phyloP scores from a whole-genome alignment of 1,284 basidiomycete species.

The Leccinum pachyderme region DNA sequence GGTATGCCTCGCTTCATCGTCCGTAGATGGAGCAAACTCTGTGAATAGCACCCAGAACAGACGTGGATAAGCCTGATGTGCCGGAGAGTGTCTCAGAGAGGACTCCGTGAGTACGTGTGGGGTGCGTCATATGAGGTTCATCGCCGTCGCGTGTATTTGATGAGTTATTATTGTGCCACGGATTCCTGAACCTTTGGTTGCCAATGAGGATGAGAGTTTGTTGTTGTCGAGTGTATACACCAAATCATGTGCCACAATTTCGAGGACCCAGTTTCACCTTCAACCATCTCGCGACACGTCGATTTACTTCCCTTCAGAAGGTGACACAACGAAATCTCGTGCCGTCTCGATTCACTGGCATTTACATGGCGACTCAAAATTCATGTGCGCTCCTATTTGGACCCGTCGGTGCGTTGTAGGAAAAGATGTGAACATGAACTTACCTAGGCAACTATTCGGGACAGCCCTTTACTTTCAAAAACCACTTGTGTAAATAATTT shows the following conservation, averaged over 20 bases:
- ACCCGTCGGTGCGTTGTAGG: not conserved
- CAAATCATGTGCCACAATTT: not conserved
- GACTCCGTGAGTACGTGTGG: not conserved
- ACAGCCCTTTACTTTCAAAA: not conserved
- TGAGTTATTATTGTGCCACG: not conserved
- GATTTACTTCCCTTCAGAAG: not conserved
- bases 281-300: not conserved
- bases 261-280: not conserved
- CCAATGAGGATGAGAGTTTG: no score
- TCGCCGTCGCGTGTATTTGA: not conserved
- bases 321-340: not conserved
- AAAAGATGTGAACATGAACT: slow-evolving; percentile 3
- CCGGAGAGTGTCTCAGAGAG: not conserved
- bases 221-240: not conserved
- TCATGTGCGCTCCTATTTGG: not conserved
- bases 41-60: not conserved
- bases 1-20: not conserved
- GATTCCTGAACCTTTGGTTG: not conserved
- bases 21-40: not conserved
- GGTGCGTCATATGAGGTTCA: not conserved
- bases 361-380: not conserved
- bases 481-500: slow-evolving; percentile 3
- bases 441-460: not conserved
- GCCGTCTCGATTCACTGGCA: not conserved
- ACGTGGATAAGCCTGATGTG: no score